These are phyloP conservation scores for Xylariaceae sp. DNA, from an alignment of 2,329 filamentous ascomycete species.

Conservation along the genomic window DNA sequence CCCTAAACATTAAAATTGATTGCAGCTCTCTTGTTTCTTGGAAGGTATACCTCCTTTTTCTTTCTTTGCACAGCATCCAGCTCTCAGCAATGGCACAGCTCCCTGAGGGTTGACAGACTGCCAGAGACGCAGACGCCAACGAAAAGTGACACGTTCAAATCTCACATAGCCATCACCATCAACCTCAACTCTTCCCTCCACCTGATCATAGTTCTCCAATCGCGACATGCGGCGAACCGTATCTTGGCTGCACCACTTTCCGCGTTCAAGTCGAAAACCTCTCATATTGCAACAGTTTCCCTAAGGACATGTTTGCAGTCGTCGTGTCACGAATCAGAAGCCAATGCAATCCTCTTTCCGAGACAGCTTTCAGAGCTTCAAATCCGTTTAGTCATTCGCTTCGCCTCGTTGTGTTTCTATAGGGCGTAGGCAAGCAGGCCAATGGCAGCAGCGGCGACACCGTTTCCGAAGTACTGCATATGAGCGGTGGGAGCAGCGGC, in stretches of 20 bases:
- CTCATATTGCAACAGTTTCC: background rate
- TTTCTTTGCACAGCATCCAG: conserved; percentile 4
- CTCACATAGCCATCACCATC: conserved; percentile 1
- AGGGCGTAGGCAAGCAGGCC: conserved; percentile 50
- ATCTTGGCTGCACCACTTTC: conserved; percentile 2
- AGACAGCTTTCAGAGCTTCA: conserved; percentile 1
- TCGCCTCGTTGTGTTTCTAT: conserved; percentile 28
- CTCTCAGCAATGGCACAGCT: conserved; percentile 5
- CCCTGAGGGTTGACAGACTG: conserved; percentile 5
- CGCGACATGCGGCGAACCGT: conserved; percentile 7
- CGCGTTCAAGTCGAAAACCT: background rate
- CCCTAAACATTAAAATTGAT: conserved; percentile 4
- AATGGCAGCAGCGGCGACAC: conserved; percentile 45
- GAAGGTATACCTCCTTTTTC: background rate
- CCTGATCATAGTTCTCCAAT: conserved; percentile 11
- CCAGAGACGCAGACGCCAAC: conserved; percentile 8
- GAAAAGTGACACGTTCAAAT: conserved; percentile 8
- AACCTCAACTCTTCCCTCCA: conserved; percentile 4
- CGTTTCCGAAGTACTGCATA: conserved; percentile 38
- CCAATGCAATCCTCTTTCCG: background rate
- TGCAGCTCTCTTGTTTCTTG: conserved; percentile 10
- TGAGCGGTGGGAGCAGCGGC: conserved; percentile 24
- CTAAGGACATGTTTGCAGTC: background rate
- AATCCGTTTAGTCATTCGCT: conserved; percentile 7
- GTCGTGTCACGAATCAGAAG: background rate